Conservation (phyloP, 176 grass and related monocot genomes). For the Miscanthus lutarioriparius region DNA sequence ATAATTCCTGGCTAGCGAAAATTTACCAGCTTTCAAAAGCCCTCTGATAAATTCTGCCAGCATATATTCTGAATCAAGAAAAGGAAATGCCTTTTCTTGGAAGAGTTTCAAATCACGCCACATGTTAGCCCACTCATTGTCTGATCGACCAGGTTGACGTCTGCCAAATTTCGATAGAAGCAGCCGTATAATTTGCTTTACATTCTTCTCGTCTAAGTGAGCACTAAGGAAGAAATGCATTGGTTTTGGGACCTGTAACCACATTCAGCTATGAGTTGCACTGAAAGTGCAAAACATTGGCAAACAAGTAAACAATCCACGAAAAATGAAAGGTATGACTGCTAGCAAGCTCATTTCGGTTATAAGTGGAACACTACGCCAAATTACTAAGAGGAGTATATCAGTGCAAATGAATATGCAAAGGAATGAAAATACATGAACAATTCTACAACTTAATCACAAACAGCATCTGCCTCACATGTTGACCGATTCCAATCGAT, state of each 20-base stretch:
- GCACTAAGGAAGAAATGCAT: slow-evolving; percentile 62
- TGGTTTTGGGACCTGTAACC: slow-evolving; percentile 83
- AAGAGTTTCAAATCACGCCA: slow-evolving; percentile 90
- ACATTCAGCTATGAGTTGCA: slow-evolving; percentile 24
- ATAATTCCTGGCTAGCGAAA: slow-evolving; percentile 96
- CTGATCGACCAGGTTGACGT: slow-evolving; percentile 78
- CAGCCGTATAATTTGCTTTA: slow-evolving; percentile 86
- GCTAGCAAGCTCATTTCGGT: background rate
- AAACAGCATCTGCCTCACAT: slow-evolving; percentile 1
- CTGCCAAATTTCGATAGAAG: slow-evolving; percentile 94
- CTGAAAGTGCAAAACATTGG: slow-evolving; percentile 11
- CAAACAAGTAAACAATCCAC: slow-evolving; percentile 13
- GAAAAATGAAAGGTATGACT: slow-evolving; percentile 13
- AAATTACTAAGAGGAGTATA: background rate
- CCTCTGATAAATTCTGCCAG: slow-evolving; percentile 92
- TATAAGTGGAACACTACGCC: background rate
- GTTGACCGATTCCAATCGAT: background rate
- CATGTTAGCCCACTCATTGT: slow-evolving; percentile 91
- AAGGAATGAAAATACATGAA: background rate
- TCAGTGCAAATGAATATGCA: slow-evolving; percentile 14
- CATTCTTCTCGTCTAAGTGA: slow-evolving; percentile 85
- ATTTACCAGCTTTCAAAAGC: slow-evolving; percentile 95
- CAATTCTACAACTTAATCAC: background rate
- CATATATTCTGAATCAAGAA: slow-evolving; percentile 97
- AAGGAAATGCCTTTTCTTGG: slow-evolving; percentile 95